Percentiles rank a stretch among this genome's conserved stretches.
phyloP scores from a whole-genome alignment of 78 protist genomes.

The Dictyostelium firmibasis region DNA sequence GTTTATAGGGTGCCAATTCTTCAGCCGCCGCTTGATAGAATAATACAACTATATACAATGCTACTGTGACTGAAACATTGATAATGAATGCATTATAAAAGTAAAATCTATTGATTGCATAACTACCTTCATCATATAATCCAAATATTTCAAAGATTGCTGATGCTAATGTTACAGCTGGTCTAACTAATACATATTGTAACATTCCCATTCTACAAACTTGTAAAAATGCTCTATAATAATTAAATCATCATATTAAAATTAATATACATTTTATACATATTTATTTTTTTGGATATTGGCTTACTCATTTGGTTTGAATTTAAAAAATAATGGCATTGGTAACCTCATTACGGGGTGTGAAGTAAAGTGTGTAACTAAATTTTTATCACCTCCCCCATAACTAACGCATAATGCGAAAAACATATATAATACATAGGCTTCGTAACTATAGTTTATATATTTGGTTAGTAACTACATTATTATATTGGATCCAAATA shows the following conservation, averaged over 20 bases:
- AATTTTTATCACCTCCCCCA: constrained; percentile 44
- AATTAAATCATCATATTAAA: background rate
- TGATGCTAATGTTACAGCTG: constrained; percentile 24
- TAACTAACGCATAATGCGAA: constrained; percentile 28
- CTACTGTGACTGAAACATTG: background rate
- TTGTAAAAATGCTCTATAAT: constrained; percentile 18
- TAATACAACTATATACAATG: background rate
- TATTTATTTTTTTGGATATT: too few relatives aligned
- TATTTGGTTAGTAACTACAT: too few relatives aligned
- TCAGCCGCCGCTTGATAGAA: background rate
- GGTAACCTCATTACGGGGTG: constrained; percentile 18
- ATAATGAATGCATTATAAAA: background rate
- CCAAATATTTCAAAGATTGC: background rate
- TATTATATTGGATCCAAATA: too few relatives aligned
- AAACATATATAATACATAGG: constrained; percentile 48
- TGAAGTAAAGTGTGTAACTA: background rate
- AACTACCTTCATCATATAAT: background rate
- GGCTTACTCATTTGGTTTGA: constrained; percentile 23
- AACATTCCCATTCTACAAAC: constrained; percentile 37
- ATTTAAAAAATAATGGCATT: constrained; percentile 5
- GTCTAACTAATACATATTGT: constrained; percentile 41
- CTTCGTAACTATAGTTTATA: constrained; percentile 48
- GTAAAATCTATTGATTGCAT: background rate
- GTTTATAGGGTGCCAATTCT: constrained; percentile 32
- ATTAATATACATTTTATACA: background rate